Evolutionary conservation across 2,329 filamentous ascomycete species (phyloP).

Genomic region (Arthrobotrys sinensis): DNA sequence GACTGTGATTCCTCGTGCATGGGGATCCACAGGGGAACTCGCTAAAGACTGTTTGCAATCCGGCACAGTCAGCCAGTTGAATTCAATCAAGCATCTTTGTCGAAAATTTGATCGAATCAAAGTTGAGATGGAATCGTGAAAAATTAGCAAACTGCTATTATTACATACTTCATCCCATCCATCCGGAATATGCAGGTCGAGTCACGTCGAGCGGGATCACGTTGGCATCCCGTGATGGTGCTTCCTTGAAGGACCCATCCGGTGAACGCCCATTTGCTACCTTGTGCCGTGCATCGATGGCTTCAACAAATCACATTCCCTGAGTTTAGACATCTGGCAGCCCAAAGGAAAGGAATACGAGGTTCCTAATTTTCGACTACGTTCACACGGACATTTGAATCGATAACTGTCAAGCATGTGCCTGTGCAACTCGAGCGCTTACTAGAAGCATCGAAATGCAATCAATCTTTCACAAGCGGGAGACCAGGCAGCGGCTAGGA

Average conservation of each 20-base stretch:
- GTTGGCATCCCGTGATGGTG: conserved; percentile 47
- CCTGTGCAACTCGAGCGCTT: conserved; percentile 38
- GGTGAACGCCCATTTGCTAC: conserved; percentile 34
- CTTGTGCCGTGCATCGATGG: conserved; percentile 27
- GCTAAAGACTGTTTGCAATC: conserved; percentile 28
- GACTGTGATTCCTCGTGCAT: conserved; percentile 23
- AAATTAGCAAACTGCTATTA: conserved; percentile 35
- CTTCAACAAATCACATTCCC: conserved; percentile 49
- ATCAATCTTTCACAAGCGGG: conserved; percentile 22
- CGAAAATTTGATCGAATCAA: conserved; percentile 31
- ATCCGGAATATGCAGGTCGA: conserved; percentile 34
- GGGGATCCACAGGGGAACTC: conserved; percentile 40
- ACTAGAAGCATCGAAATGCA: conserved; percentile 18
- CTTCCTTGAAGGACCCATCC: conserved; percentile 29
- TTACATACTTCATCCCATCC: conserved; percentile 28
- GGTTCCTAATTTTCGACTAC: conserved; percentile 29
- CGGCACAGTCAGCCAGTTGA: conserved; percentile 11
- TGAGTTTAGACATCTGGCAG: conserved; percentile 39
- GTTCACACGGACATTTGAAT: conserved; percentile 23
- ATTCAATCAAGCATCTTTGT: conserved; percentile 7
- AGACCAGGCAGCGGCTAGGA: conserved; percentile 12
- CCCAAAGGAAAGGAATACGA: conserved; percentile 30
- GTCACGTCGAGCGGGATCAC: conserved; percentile 39
- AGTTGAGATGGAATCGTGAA: conserved; percentile 29
- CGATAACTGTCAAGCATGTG: conserved; percentile 9